These are phyloP conservation scores for Yamadazyma trypodendri DNA, from an alignment of 1,139 yeast species.

Conservation along the genomic window DNA sequence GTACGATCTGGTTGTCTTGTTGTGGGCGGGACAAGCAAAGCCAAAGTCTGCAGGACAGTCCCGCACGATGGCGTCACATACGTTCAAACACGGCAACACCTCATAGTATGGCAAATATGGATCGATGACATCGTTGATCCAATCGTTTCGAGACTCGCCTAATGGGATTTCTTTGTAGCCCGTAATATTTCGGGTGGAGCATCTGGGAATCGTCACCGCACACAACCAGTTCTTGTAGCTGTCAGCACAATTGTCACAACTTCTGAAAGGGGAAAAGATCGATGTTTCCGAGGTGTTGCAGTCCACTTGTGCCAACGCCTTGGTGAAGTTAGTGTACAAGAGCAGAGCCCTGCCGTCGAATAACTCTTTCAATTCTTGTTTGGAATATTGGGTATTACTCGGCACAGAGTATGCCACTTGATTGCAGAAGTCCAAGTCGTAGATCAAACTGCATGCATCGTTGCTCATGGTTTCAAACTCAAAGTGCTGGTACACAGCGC, in stretches of 20 bases:
- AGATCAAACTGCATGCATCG: conserved; percentile 69
- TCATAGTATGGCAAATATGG: conserved; percentile 73
- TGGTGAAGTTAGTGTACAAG: conserved; percentile 64
- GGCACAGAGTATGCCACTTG: conserved; percentile 91
- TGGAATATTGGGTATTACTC: conserved; percentile 27
- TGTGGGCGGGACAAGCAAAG: conserved; percentile 65
- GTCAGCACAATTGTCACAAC: conserved; percentile 69
- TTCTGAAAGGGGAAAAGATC: conserved; percentile 66
- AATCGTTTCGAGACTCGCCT: conserved; percentile 60
- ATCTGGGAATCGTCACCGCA: conserved; percentile 86
- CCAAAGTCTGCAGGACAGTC: conserved; percentile 81
- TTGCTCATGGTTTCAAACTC: conserved; percentile 58
- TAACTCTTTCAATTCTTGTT: conserved; percentile 24
- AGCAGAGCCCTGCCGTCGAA: conserved; percentile 66
- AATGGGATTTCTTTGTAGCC: conserved; percentile 49
- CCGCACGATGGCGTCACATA: conserved; percentile 74
- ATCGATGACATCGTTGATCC: conserved; percentile 51
- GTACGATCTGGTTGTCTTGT: conserved; percentile 40
- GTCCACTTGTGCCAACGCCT: conserved; percentile 72
- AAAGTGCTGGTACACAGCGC: conserved; percentile 61
- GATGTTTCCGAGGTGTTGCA: conserved; percentile 76
- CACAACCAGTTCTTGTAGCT: conserved; percentile 90
- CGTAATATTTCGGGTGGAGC: conserved; percentile 51
- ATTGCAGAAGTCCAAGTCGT: conserved; percentile 71
- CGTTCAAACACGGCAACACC: conserved; percentile 79